Conservation (phyloP, 225 moss, liverwort and hornwort genomes). For the Pseudoscleropodium purum region DNA sequence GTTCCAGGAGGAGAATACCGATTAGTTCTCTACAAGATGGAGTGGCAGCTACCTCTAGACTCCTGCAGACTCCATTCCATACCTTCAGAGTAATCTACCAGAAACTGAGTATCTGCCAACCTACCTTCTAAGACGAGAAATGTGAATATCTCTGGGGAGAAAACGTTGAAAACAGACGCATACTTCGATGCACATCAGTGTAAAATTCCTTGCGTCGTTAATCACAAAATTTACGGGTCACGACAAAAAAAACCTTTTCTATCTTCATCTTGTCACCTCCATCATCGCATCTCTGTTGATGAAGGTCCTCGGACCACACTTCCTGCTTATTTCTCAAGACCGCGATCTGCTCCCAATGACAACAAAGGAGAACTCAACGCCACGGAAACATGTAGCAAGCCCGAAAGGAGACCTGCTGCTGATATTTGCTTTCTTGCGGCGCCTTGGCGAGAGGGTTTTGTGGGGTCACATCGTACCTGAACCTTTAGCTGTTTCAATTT, state of each 20-base stretch:
- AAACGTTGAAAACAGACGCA: neutral
- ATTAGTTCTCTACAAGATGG: neutral
- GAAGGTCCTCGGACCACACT: constrained; percentile 49
- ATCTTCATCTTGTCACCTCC: constrained; percentile 61
- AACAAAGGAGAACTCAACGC: constrained; percentile 68
- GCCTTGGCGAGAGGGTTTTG: constrained; percentile 54
- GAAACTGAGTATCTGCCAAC: neutral
- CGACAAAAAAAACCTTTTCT: constrained; percentile 47
- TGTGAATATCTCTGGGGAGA: neutral
- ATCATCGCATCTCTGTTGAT: constrained; percentile 23
- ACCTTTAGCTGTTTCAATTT: constrained; percentile 80
- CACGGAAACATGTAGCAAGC: constrained; percentile 68
- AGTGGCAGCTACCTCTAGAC: neutral
- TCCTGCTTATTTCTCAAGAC: constrained; percentile 66
- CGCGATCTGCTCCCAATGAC: constrained; percentile 66
- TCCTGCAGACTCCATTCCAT: neutral
- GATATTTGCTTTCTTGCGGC: constrained; percentile 56
- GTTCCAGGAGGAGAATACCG: neutral
- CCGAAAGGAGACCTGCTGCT: constrained; percentile 46
- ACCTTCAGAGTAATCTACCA: neutral
- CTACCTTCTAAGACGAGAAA: neutral
- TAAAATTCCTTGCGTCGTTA: neutral
- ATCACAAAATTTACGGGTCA: neutral
- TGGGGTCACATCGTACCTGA: constrained; percentile 65
- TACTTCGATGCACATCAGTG: neutral